Percentiles rank a stretch among this genome's conserved stretches.
phyloP scores from a whole-genome alignment of 768 basidiomycete species.

The Flagelloscypha sp. region DNA sequence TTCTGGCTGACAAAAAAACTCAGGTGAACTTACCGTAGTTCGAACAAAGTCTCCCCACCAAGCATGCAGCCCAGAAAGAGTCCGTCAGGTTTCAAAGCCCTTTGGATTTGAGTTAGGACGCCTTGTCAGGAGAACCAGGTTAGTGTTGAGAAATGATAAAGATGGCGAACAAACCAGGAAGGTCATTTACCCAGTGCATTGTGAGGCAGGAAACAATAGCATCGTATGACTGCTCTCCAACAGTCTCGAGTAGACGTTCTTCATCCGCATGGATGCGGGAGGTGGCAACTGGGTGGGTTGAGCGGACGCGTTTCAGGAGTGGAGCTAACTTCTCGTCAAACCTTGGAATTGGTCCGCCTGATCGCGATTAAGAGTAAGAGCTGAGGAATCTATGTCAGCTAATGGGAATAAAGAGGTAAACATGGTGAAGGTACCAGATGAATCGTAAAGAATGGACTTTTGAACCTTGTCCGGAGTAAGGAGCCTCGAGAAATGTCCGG shows the following conservation, averaged over 20 bases:
- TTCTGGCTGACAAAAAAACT: constrained; percentile 2
- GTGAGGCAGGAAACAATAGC: constrained; percentile 87
- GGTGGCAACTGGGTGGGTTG: constrained; percentile 50
- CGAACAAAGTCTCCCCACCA: constrained; percentile 94
- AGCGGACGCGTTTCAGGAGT: background rate
- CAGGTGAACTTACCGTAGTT: constrained; percentile 61
- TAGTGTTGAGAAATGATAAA: constrained; percentile 1
- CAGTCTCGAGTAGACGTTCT: constrained; percentile 59
- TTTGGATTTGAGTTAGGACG: constrained; percentile 76
- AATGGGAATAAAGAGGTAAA: constrained; percentile 1
- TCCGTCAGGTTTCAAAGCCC: constrained; percentile 82
- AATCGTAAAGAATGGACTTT: constrained; percentile 80
- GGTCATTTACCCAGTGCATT: constrained; percentile 96
- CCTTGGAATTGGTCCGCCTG: constrained; percentile 75
- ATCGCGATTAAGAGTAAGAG: constrained; percentile 65
- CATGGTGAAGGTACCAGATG: constrained; percentile 51
- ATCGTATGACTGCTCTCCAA: constrained; percentile 75
- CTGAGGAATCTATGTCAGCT: constrained; percentile 30
- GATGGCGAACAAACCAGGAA: constrained; percentile 57
- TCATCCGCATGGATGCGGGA: constrained; percentile 79
- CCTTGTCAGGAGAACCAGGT: constrained; percentile 34
- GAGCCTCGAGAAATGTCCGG: constrained; percentile 87
- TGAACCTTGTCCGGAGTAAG: constrained; percentile 58
- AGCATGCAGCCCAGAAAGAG: constrained; percentile 92
- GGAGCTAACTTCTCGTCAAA: constrained; percentile 19